Evolutionary conservation across 495 filamentous ascomycete genomes (phyloP).

Genomic region (Xylaria acuta): DNA sequence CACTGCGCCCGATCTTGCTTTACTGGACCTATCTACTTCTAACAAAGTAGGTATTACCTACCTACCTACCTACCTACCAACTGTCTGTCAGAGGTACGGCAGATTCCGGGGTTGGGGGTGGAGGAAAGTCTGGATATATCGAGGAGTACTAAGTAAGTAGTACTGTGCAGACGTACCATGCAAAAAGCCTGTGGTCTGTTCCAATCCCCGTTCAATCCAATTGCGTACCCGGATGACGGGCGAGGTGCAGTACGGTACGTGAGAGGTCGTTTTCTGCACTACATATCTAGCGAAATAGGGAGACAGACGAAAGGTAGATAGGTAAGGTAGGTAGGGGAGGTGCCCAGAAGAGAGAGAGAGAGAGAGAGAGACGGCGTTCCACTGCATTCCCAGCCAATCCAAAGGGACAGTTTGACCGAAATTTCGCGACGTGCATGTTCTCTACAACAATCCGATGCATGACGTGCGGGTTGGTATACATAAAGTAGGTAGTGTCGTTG

Average conservation of each 20-base stretch:
- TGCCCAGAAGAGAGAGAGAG: neutral
- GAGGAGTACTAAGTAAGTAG: neutral
- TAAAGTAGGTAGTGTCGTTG: neutral
- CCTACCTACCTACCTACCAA: neutral
- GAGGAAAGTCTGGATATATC: neutral
- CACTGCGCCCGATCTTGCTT: neutral
- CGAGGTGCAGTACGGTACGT: no score
- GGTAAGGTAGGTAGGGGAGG: neutral
- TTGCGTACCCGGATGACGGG: neutral
- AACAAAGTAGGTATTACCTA: neutral
- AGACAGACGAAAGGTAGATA: neutral
- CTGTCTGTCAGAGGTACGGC: neutral
- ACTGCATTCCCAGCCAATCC: conserved; percentile 25
- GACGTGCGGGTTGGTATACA: neutral
- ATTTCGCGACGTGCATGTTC: conserved; percentile 12
- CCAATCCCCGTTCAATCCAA: neutral
- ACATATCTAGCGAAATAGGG: conserved; percentile 8
- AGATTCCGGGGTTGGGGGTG: neutral
- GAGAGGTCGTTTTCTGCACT: neutral
- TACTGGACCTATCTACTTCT: neutral
- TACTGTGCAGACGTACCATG: neutral
- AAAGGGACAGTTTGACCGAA: conserved; percentile 22
- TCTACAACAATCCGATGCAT: neutral
- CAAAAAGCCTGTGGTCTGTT: neutral
- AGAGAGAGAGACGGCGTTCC: conserved; percentile 2